Conservation (phyloP, 2,329 filamentous ascomycete genomes). For the Fusarium phyllophilum region DNA sequence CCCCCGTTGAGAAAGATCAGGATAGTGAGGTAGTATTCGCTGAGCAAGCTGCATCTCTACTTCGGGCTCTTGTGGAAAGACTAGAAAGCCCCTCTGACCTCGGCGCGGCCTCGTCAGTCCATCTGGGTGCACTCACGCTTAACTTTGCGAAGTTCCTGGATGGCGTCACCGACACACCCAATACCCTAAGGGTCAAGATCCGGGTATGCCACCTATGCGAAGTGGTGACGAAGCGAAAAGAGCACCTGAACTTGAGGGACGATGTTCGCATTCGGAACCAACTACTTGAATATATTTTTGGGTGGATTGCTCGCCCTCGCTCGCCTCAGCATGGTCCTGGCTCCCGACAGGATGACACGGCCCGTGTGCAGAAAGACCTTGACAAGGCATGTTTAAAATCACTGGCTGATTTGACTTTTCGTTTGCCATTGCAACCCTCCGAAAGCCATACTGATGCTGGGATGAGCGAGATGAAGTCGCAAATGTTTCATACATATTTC, state of each 20-base stretch:
- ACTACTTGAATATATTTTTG: slow-evolving; percentile 73
- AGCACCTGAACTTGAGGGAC: slow-evolving; percentile 74
- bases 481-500: slow-evolving; percentile 78
- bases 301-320: slow-evolving; percentile 72
- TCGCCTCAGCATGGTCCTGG: slow-evolving; percentile 57
- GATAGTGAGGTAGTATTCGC: slow-evolving; percentile 73
- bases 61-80: slow-evolving; percentile 71
- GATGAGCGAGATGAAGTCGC: slow-evolving; percentile 74
- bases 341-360: slow-evolving; percentile 65
- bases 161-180: slow-evolving; percentile 64
- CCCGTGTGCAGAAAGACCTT: slow-evolving; percentile 70
- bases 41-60: slow-evolving; percentile 72
- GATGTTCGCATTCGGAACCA: slow-evolving; percentile 76
- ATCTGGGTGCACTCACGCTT: slow-evolving; percentile 70
- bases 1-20: slow-evolving; percentile 61
- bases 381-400: slow-evolving; percentile 73
- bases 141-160: slow-evolving; percentile 76
- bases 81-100: slow-evolving; percentile 72
- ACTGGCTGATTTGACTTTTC: slow-evolving; percentile 73
- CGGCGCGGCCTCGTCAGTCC: slow-evolving; percentile 69
- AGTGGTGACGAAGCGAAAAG: slow-evolving; percentile 71
- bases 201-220: slow-evolving; percentile 76
- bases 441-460: slow-evolving; percentile 74
- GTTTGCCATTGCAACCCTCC: slow-evolving; percentile 72
- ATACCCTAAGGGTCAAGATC: slow-evolving; percentile 72